Base-by-base conservation (phyloP, 306 rosid genomes). In the Quercus parvula region DNA sequence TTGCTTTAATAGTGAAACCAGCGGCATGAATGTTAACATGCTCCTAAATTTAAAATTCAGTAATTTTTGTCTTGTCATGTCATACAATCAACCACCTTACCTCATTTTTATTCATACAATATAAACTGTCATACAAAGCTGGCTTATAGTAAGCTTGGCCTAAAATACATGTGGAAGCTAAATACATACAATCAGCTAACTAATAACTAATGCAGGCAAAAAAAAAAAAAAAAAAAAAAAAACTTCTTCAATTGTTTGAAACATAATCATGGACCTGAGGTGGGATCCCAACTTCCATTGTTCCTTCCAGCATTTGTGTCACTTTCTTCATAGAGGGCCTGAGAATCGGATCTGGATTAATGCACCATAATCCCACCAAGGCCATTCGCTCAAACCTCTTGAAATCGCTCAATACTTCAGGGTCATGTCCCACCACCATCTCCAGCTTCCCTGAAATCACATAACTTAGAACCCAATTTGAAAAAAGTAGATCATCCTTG, bases 281-380 rank as follows among this genome's bases (percentile, higher is more conserved):
- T 55, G 85, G 85, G 66, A 81, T 30, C 63, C 83, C 88, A 78
- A 81, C 85, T 62, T 49, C 76, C 59, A 78, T 31, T 2, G 68
- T 75, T 74, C 88, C 85, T 74, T 85, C 88, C 4, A 85, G 73
- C 85, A 85, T 85, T 70, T 81, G 85, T 19, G 30, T 85, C 69
- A 71, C 88, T 31, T 77, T 46, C 85, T 78, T 78, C 88, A 78
- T 85, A 69, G 81, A 74, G 63, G 88, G 88, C n/a, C 88, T 78
- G 2, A 81, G 73, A 70, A 66, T 55, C 4, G 78, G 75, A 19
- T 75, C 78, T 51, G 79, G 78, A 75, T 85, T 79, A 59, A 85
- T 46, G 73, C 85, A 81, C 85, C 85, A 85, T 14, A 81, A 55
- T 61, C 85, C 85, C 79, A 85, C 79, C 70, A 85, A 49, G 15